Evolutionary conservation across 176 grass and related monocot species (phyloP).

Genomic region (Saccharum spontaneum): DNA sequence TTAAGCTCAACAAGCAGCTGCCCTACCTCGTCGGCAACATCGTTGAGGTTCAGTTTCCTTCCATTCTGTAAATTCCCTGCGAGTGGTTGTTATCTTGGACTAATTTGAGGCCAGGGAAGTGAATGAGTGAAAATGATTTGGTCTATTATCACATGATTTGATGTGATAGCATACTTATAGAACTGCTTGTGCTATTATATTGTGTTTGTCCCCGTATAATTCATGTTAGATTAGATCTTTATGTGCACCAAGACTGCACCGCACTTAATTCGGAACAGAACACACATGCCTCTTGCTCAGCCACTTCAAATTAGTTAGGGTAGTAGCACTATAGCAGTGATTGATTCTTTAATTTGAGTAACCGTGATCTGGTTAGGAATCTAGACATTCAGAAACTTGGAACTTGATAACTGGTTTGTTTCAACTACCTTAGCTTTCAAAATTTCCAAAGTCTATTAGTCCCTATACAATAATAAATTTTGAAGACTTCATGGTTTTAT

Average conservation of each 20-base stretch:
- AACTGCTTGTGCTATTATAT: background rate
- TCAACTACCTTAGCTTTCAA: background rate
- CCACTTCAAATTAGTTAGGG: background rate
- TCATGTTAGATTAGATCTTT: background rate
- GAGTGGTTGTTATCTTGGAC: background rate
- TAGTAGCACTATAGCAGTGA: background rate
- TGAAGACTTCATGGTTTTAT: background rate
- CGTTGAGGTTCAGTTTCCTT: conserved; percentile 57
- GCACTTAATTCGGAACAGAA: background rate
- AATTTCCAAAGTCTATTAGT: background rate
- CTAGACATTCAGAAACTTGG: background rate
- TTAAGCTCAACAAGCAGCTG: conserved; percentile 84
- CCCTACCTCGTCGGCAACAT: conserved; percentile 86
- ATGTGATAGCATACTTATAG: background rate
- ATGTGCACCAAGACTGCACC: background rate
- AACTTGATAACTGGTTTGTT: background rate
- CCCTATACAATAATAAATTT: background rate
- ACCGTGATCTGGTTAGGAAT: background rate
- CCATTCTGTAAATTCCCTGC: background rate
- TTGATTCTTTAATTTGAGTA: background rate
- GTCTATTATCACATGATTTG: background rate
- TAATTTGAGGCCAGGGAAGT: background rate
- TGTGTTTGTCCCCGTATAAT: background rate
- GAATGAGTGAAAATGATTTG: background rate
- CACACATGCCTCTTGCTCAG: background rate